These are phyloP conservation scores for Carex sylvatica DNA, from an alignment of 202 grass and related monocot species.

Conservation along the genomic window DNA sequence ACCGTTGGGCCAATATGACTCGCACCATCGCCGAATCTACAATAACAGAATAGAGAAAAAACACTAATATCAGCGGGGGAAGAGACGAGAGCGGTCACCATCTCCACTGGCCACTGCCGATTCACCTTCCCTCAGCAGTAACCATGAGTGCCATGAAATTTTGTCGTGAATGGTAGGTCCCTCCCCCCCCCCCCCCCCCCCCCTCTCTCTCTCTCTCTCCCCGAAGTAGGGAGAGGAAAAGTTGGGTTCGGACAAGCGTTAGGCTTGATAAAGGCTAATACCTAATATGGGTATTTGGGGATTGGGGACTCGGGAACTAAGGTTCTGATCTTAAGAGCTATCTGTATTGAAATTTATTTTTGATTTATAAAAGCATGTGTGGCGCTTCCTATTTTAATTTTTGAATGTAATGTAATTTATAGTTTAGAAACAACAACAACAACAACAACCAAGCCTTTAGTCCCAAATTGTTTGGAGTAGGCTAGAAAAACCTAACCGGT, in stretches of 20 bases:
- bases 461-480: too few species aligned
- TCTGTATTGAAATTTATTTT: too few species aligned
- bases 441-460: too few species aligned
- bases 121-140: background rate
- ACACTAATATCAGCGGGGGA: background rate
- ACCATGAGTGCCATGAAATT: constrained; percentile 87
- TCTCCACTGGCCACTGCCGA: constrained; percentile 2
- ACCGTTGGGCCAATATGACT: background rate
- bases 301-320: background rate
- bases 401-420: too few species aligned
- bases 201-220: background rate
- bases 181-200: background rate
- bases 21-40: background rate
- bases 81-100: background rate
- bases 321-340: background rate
- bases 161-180: constrained; percentile 44
- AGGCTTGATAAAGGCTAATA: background rate
- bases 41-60: background rate
- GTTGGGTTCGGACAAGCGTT: background rate
- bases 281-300: background rate
- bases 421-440: too few species aligned
- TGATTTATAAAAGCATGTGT: too few species aligned
- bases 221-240: background rate
- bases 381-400: too few species aligned
- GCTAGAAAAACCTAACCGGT: too few species aligned